These are phyloP conservation scores for Debaryomyces subglobosus DNA, from an alignment of 1,139 yeast species.

Conservation along the genomic window DNA sequence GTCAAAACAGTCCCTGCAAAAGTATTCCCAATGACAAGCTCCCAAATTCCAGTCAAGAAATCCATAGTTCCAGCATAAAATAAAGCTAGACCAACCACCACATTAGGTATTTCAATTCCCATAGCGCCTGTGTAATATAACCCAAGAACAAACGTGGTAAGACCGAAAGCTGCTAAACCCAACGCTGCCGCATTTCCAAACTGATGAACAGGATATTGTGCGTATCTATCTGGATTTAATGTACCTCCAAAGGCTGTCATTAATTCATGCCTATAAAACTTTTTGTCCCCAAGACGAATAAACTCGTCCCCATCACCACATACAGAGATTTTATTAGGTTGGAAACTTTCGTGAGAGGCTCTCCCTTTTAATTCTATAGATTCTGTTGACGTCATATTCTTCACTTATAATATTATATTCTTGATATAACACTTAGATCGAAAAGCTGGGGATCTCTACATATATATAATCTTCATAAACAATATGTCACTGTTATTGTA, in stretches of 20 bases:
- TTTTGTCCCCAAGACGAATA: constrained; percentile 34
- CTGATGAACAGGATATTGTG: constrained; percentile 26
- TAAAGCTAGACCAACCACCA: constrained; percentile 52
- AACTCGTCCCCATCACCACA: constrained; percentile 28
- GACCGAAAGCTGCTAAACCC: constrained; percentile 32
- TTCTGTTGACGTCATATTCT: not conserved
- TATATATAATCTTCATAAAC: not conserved
- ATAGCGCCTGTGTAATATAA: constrained; percentile 55
- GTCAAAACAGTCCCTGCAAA: constrained; percentile 42
- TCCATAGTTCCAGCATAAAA: constrained; percentile 51
- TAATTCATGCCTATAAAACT: constrained; percentile 40
- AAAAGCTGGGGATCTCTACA: not conserved
- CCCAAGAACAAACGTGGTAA: constrained; percentile 31
- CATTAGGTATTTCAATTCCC: constrained; percentile 51
- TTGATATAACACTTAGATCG: not conserved
- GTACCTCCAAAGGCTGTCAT: constrained; percentile 40
- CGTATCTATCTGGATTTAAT: constrained; percentile 29
- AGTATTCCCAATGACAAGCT: constrained; percentile 35
- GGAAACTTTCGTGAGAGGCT: not conserved
- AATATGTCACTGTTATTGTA: not conserved
- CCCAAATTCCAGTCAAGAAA: constrained; percentile 50
- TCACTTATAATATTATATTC: constrained; percentile 17
- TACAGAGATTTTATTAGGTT: not conserved
- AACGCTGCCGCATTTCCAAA: constrained; percentile 36
- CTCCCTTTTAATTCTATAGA: not conserved